Evolutionary conservation across 108 stramenopile genomes (phyloP).

Genomic region (Fistulifera pelliculosa): DNA sequence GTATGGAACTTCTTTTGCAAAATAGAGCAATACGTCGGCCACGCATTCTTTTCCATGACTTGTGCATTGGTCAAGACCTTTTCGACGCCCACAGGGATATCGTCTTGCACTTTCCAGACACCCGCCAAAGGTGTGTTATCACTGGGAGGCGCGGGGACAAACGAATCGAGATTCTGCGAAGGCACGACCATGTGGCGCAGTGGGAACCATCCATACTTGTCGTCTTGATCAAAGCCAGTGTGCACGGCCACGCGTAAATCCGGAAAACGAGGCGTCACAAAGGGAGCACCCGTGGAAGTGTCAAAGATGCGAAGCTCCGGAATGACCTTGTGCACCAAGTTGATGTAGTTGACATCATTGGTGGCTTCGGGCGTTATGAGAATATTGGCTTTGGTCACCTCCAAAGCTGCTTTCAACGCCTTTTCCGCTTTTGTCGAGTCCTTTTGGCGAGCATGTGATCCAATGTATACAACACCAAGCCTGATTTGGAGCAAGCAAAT

Average conservation of each 20-base stretch:
- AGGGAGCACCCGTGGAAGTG: slow-evolving; percentile 68
- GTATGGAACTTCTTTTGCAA: slow-evolving; percentile 75
- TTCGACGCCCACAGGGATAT: slow-evolving; percentile 56
- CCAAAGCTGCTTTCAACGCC: slow-evolving; percentile 59
- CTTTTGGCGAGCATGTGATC: slow-evolving; percentile 60
- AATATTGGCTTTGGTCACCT: slow-evolving; percentile 72
- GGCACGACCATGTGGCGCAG: slow-evolving; percentile 69
- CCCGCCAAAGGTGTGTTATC: slow-evolving; percentile 68
- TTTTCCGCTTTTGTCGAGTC: slow-evolving; percentile 51
- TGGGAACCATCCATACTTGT: slow-evolving; percentile 65
- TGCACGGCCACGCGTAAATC: slow-evolving; percentile 75
- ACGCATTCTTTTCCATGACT: slow-evolving; percentile 47
- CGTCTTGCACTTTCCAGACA: slow-evolving; percentile 40
- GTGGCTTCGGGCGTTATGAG: slow-evolving; percentile 78
- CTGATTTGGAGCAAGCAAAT: slow-evolving; percentile 87
- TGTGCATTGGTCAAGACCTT: slow-evolving; percentile 67
- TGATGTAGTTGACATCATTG: slow-evolving; percentile 74
- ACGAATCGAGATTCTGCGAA: slow-evolving; percentile 29
- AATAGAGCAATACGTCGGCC: slow-evolving; percentile 58
- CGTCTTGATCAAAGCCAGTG: slow-evolving; percentile 80
- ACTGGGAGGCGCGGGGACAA: slow-evolving; percentile 13
- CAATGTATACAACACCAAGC: slow-evolving; percentile 70
- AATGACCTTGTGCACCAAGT: slow-evolving; percentile 53
- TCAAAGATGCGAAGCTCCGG: slow-evolving; percentile 78
- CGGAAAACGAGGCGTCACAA: slow-evolving; percentile 80